Evolutionary conservation across 2,329 filamentous ascomycete genomes (phyloP).

Genomic region (Plectosphaerella sp.): DNA sequence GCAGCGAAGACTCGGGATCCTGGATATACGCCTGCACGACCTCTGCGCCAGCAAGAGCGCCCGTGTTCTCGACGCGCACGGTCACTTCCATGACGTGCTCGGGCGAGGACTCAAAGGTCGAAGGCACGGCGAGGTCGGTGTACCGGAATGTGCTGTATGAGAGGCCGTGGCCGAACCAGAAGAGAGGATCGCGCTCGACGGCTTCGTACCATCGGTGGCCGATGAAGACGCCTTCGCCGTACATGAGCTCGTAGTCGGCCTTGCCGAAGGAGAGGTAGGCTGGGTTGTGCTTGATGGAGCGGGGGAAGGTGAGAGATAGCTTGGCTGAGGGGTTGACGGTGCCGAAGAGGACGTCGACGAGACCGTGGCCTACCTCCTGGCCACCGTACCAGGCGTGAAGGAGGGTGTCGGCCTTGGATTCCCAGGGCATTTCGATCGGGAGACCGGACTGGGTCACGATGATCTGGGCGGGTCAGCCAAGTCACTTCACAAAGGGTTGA

Average conservation of each 20-base stretch:
- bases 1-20: conserved; percentile 34
- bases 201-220: conserved; percentile 71
- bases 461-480: conserved; percentile 19
- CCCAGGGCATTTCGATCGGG: conserved; percentile 69
- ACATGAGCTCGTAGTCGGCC: conserved; percentile 68
- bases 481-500: background rate
- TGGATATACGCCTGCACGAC: conserved; percentile 24
- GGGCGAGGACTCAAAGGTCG: conserved; percentile 31
- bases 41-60: conserved; percentile 17
- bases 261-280: conserved; percentile 70
- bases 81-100: conserved; percentile 15
- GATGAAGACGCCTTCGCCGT: conserved; percentile 70
- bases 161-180: conserved; percentile 65
- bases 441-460: conserved; percentile 77
- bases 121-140: conserved; percentile 36
- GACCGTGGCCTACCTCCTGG: conserved; percentile 79
- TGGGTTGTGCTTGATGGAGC: conserved; percentile 65
- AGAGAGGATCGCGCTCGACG: conserved; percentile 52
- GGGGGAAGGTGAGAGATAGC: conserved; percentile 69
- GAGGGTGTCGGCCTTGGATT: conserved; percentile 51
- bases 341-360: conserved; percentile 74
- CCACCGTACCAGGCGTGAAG: conserved; percentile 82
- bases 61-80: conserved; percentile 42
- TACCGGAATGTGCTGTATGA: conserved; percentile 61
- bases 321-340: conserved; percentile 71